Conservation (phyloP, 768 basidiomycete genomes). For the Phylloporus rhodoxanthus region DNA sequence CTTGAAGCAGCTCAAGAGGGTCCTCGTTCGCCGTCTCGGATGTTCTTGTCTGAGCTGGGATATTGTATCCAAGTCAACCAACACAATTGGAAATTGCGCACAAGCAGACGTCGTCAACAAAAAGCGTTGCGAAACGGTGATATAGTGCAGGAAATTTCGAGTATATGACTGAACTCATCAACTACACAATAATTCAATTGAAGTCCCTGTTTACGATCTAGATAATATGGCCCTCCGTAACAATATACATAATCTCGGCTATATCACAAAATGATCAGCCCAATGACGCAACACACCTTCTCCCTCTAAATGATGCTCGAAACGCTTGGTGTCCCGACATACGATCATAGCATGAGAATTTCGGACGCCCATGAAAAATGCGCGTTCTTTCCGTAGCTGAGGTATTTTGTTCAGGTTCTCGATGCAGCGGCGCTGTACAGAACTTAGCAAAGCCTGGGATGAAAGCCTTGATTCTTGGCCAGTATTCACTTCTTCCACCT, state of each 20-base stretch:
- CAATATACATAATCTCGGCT: conserved; percentile 1
- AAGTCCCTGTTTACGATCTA: neutral
- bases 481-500: neutral
- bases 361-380: conserved; percentile 50
- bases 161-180: too few relatives aligned
- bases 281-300: conserved; percentile 66
- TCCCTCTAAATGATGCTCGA: conserved; percentile 52
- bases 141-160: too few relatives aligned
- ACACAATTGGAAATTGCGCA: conserved; percentile 6
- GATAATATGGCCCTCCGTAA: neutral
- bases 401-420: conserved; percentile 63
- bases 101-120: neutral
- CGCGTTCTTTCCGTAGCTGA: conserved; percentile 60
- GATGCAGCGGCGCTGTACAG: conserved; percentile 53
- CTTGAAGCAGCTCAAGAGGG: neutral
- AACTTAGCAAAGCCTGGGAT: conserved; percentile 45
- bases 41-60: neutral
- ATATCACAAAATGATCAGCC: conserved; percentile 56
- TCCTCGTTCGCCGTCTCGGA: conserved; percentile 8
- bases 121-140: neutral
- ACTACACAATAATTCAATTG: neutral
- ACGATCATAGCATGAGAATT: conserved; percentile 74
- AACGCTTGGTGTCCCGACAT: conserved; percentile 58
- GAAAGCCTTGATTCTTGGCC: conserved; percentile 5
- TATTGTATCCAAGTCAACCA: conserved; percentile 6